phyloP scores from a whole-genome alignment of 179 eudicot species.

The Drosera spatulata region DNA sequence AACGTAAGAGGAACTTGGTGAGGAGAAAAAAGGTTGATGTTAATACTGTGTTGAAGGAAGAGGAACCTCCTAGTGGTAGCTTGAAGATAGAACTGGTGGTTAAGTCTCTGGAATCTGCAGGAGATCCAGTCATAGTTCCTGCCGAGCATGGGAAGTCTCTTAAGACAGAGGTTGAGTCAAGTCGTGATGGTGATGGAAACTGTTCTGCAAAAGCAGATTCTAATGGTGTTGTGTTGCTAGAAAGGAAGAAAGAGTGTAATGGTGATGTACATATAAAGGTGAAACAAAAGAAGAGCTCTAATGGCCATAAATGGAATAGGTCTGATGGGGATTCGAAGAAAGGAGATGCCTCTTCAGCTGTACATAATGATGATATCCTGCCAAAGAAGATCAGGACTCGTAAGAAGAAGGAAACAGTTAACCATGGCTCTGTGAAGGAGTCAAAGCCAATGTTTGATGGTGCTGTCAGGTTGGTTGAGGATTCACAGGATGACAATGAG shows the following conservation, averaged over 20 bases:
- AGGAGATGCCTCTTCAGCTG: slow-evolving; percentile 29
- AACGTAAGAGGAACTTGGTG: slow-evolving; percentile 30
- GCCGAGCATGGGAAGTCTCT: no score
- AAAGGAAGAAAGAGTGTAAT: slow-evolving; percentile 11
- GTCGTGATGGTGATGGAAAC: neutral
- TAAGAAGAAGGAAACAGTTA: slow-evolving; percentile 33
- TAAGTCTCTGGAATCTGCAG: slow-evolving; percentile 6
- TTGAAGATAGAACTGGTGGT: slow-evolving; percentile 6
- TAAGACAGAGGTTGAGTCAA: neutral
- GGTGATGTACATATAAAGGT: slow-evolving; percentile 14
- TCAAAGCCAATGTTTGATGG: slow-evolving; percentile 27
- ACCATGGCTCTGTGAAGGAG: slow-evolving; percentile 18
- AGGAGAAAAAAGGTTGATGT: slow-evolving; percentile 35
- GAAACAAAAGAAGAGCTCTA: slow-evolving; percentile 19
- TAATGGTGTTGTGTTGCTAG: slow-evolving; percentile 8
- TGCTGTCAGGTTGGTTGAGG: slow-evolving; percentile 18
- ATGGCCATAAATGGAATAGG: slow-evolving; percentile 19
- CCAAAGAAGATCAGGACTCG: slow-evolving; percentile 26
- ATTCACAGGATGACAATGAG: slow-evolving; percentile 55
- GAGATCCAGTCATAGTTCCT: neutral
- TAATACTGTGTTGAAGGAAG: slow-evolving; percentile 10
- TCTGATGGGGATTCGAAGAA: slow-evolving; percentile 17
- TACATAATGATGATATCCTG: slow-evolving; percentile 25
- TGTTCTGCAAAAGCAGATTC: slow-evolving; percentile 6
- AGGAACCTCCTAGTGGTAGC: slow-evolving; percentile 2